These are phyloP conservation scores for Yarrowia hollandica DNA, from an alignment of 805 yeast genomes.

Conservation along the genomic window DNA sequence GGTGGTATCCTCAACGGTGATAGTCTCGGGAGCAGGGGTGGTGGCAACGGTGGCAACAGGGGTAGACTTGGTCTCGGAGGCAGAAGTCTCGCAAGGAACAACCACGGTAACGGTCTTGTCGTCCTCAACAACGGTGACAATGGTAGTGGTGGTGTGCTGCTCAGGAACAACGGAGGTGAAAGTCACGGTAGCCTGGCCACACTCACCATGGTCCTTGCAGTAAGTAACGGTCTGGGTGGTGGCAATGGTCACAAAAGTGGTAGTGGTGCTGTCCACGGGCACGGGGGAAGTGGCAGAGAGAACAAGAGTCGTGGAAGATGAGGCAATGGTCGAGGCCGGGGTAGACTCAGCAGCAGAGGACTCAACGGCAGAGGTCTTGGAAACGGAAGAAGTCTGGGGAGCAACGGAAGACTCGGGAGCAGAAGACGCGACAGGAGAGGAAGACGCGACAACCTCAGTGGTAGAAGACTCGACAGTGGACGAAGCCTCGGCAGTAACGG, in stretches of 20 bases:
- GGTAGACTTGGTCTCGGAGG: background rate
- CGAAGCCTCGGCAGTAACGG: too few species aligned
- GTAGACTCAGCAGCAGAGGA: too few species aligned
- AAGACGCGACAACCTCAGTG: background rate
- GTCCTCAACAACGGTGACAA: background rate
- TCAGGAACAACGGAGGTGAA: conserved; percentile 2
- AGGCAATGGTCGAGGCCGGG: too few species aligned
- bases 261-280: background rate
- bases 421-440: background rate
- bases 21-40: background rate
- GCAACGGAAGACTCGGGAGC: background rate
- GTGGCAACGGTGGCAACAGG: background rate
- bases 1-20: background rate
- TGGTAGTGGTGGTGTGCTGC: background rate
- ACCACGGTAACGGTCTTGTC: background rate
- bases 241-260: background rate
- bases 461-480: background rate
- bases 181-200: conserved; percentile 8
- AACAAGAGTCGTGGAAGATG: too few species aligned
- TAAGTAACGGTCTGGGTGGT: background rate
- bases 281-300: too few species aligned
- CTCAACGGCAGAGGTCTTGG: too few species aligned
- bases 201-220: background rate
- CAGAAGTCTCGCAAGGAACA: background rate
- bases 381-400: too few species aligned